These are phyloP conservation scores for Aspergillus brunneoviolaceus DNA, from an alignment of 2,329 filamentous ascomycete species.

Conservation along the genomic window DNA sequence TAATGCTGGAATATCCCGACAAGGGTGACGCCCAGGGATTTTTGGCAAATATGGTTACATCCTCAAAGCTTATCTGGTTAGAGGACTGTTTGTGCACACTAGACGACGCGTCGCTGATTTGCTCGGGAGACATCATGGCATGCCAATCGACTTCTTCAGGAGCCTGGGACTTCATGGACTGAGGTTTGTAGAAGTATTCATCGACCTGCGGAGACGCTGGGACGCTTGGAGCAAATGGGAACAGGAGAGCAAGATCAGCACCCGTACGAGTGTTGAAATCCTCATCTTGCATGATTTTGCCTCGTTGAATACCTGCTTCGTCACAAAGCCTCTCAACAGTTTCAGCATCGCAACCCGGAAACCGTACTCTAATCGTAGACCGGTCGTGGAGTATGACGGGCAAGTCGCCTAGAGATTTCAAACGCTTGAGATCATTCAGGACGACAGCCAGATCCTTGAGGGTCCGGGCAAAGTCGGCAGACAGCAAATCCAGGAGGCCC, in stretches of 20 bases:
- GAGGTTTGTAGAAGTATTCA: constrained; percentile 45
- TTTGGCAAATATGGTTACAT: constrained; percentile 44
- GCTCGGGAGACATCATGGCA: constrained; percentile 54
- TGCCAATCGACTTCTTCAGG: constrained; percentile 55
- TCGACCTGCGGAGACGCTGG: constrained; percentile 45
- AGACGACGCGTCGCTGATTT: constrained; percentile 23
- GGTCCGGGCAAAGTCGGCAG: constrained; percentile 82
- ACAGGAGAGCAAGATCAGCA: constrained; percentile 72
- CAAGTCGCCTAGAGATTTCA: constrained; percentile 77
- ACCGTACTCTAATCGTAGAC: constrained; percentile 73
- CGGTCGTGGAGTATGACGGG: constrained; percentile 71
- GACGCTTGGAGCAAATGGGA: constrained; percentile 76
- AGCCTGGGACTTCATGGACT: constrained; percentile 30
- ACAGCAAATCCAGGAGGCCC: constrained; percentile 80
- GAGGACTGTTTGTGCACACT: constrained; percentile 26
- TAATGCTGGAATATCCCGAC: constrained; percentile 59
- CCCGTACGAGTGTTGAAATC: constrained; percentile 69
- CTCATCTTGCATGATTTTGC: constrained; percentile 74
- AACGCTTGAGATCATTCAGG: constrained; percentile 74
- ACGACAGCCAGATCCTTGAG: constrained; percentile 79
- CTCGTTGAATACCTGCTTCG: constrained; percentile 80
- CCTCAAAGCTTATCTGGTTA: constrained; percentile 41
- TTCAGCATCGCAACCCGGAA: constrained; percentile 83
- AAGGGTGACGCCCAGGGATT: constrained; percentile 57
- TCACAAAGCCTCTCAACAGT: constrained; percentile 81